These are phyloP conservation scores for Starmerella potacharoeniae DNA, from an alignment of 805 yeast species.

Conservation along the genomic window DNA sequence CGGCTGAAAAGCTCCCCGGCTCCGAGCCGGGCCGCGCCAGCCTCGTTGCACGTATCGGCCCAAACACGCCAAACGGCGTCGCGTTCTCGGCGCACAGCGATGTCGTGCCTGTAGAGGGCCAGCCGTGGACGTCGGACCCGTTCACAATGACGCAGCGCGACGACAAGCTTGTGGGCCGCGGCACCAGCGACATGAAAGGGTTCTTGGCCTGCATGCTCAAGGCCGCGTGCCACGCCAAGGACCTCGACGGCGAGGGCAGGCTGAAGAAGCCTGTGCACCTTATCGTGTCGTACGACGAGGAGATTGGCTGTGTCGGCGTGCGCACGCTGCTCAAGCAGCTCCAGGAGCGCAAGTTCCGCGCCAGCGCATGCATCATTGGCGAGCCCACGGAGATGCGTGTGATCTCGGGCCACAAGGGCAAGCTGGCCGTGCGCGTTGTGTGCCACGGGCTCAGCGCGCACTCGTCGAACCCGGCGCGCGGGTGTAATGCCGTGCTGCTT, in stretches of 20 bases:
- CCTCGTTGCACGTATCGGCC: slow-evolving; percentile 16
- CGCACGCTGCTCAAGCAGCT: slow-evolving; percentile 14
- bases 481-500: slow-evolving; percentile 17
- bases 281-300: slow-evolving; percentile 19
- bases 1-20: slow-evolving; percentile 3
- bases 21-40: slow-evolving; percentile 12
- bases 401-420: slow-evolving; percentile 19
- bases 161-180: slow-evolving; percentile 16
- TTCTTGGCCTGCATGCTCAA: slow-evolving; percentile 19
- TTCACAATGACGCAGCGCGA: slow-evolving; percentile 6
- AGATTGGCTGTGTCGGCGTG: slow-evolving; percentile 20
- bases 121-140: slow-evolving; percentile 20
- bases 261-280: slow-evolving; percentile 13
- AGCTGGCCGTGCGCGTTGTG: slow-evolving; percentile 14
- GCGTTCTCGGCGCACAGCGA: slow-evolving; percentile 19
- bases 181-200: slow-evolving; percentile 20
- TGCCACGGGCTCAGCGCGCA: slow-evolving; percentile 17
- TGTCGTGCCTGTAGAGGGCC: slow-evolving; percentile 19
- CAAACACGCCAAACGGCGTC: slow-evolving; percentile 11
- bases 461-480: slow-evolving; percentile 16
- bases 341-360: slow-evolving; percentile 4
- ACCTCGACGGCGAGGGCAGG: neutral
- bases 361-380: slow-evolving; percentile 16
- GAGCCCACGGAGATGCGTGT: slow-evolving; percentile 16
- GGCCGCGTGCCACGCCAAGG: slow-evolving; percentile 10